These are phyloP conservation scores for Umbilicus rupestris DNA, from an alignment of 164 flowering plant species.

Conservation along the genomic window DNA sequence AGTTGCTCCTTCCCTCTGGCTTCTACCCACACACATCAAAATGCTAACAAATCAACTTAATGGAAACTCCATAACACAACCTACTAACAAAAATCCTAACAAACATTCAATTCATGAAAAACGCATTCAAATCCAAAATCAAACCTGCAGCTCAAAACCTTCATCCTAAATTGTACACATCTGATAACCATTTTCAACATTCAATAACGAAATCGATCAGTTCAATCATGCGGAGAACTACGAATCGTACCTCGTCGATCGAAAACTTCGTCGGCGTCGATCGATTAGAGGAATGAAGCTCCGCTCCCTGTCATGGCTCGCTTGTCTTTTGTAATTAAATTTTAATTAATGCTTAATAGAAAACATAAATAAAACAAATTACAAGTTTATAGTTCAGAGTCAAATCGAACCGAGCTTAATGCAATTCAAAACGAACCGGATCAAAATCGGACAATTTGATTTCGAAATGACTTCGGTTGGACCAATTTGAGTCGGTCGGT, in stretches of 20 bases:
- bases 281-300: slow-evolving; percentile 6
- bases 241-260: not conserved
- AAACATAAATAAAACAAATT: not conserved
- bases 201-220: not conserved
- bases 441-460: too few relatives aligned
- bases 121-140: not conserved
- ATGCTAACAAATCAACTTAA: not conserved
- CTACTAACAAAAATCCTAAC: not conserved
- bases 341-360: not conserved
- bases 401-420: not conserved
- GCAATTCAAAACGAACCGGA: too few relatives aligned
- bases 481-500: too few relatives aligned
- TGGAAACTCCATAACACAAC: not conserved
- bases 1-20: too few relatives aligned
- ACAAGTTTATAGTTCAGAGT: too few relatives aligned
- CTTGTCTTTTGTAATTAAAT: slow-evolving; percentile 3
- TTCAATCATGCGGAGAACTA: not conserved
- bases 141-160: not conserved
- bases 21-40: too few relatives aligned
- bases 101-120: not conserved
- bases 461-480: too few relatives aligned
- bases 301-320: not conserved
- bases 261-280: not conserved
- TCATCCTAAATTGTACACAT: too few relatives aligned
- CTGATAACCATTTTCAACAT: not conserved